Base-by-base conservation (phyloP, 2,329 filamentous ascomycete genomes). In the Juglanconis sp. region DNA sequence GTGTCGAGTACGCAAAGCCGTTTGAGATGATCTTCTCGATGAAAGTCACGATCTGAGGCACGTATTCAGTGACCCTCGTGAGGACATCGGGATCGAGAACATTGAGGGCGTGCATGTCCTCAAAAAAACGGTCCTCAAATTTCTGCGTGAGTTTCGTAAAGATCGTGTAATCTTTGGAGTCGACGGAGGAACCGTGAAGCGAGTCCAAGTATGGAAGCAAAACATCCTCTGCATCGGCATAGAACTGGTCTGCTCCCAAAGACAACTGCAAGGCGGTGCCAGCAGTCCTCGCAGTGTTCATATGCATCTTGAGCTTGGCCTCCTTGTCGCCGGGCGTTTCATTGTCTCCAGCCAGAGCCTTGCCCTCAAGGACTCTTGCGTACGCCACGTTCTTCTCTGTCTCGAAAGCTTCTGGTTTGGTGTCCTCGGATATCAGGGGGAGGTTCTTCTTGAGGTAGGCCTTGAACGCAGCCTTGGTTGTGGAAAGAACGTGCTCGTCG, bases 61-160 rank as follows among this genome's bases (percentile, higher is more conserved):
- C 90, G 67, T 95, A 97, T 68, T 96, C 92, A 1, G 92, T 96
- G n/a, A 97, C 94, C 59, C 93, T 81, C 0, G 92, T 96, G 32
- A 96, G 79, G 38, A 89, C 84, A 68, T 96, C 90, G 0, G 94
- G 92, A 30, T 87, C 82, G 44, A 94, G 79, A 10, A 96, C 91
- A 68, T 98, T 98, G 54, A 98, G 78, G 6, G 87, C 86, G 63
- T 87, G 83, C 88, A 98, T 93, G 69, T 98, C 94, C 60, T 90
- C 86, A 71, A 90, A 89, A 74, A 97, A 98, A 13, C 91, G 84
- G n/a, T 84, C 80, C 73, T 97, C 94, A 78, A 92, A 96, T 69
- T 88, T 88, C 72, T 90, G 83, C 0, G 94, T 96, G 34, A 98
- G 82, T 64, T 90, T 87, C 3, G 90, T 95, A 74, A 96, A 97